A percentile compares a stretch with the other conserved stretches of the same genome.
Evolutionary conservation across 257 asterid genomes (phyloP).

Genomic region (Gentiana dahurica): DNA sequence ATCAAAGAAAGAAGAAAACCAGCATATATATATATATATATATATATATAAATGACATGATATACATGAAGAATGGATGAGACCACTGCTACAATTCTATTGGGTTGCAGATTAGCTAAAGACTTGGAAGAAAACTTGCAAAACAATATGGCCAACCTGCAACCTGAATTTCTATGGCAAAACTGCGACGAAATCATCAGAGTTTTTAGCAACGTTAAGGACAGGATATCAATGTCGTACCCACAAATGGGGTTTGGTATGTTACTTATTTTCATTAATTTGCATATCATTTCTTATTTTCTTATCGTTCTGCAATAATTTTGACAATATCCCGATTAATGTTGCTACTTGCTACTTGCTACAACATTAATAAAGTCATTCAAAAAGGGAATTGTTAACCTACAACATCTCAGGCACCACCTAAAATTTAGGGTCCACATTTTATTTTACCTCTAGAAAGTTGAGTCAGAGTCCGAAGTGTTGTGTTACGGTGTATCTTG

Average conservation of each 20-base stretch:
- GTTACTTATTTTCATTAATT: constrained; percentile 1
- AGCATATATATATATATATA: neutral
- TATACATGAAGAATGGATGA: constrained; percentile 40
- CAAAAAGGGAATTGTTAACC: no score
- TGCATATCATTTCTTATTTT: no score
- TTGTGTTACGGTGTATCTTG: no score
- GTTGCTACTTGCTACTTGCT: no score
- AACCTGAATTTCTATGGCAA: constrained; percentile 20
- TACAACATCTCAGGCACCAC: no score
- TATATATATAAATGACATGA: neutral
- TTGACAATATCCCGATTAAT: no score
- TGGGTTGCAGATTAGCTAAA: constrained; percentile 50
- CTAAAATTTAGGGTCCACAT: no score
- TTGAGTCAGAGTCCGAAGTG: no score
- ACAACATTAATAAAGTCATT: no score
- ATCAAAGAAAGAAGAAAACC: neutral
- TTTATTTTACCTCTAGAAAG: no score
- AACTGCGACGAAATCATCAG: constrained; percentile 48
- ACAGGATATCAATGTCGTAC: constrained; percentile 10
- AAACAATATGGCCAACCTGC: constrained; percentile 20
- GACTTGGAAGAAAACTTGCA: constrained; percentile 41
- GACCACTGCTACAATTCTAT: constrained; percentile 18
- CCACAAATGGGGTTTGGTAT: neutral
- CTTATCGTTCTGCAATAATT: no score
- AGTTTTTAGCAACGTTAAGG: constrained; percentile 34